Conservation (phyloP, 2,329 filamentous ascomycete genomes). For the Cordyceps javanica region DNA sequence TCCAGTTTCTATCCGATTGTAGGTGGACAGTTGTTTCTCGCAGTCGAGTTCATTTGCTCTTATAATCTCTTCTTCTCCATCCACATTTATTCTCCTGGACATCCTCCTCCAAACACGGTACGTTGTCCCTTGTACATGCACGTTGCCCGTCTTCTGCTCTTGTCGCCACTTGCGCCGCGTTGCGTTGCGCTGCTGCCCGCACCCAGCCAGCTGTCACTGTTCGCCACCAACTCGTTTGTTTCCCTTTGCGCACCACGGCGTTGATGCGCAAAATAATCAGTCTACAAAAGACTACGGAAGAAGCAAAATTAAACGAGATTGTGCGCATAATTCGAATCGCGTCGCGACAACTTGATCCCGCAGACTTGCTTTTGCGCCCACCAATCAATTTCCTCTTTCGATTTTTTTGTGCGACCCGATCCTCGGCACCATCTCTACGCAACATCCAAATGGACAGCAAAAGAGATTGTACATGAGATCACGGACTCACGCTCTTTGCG, state of each 20-base stretch:
- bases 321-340: background rate
- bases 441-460: background rate
- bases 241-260: background rate
- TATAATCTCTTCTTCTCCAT: background rate
- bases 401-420: background rate
- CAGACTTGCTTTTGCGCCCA: background rate
- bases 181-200: conserved; percentile 8
- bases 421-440: background rate
- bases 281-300: background rate
- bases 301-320: background rate
- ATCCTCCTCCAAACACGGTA: conserved; percentile 1
- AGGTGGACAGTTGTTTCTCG: conserved; percentile 10
- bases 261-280: background rate
- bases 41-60: conserved; percentile 4
- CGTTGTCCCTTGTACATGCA: background rate
- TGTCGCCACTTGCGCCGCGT: conserved; percentile 8
- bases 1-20: conserved; percentile 7
- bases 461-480: background rate
- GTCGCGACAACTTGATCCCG: background rate
- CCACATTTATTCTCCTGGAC: background rate
- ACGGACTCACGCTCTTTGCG: background rate
- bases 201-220: background rate
- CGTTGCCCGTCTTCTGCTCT: background rate
- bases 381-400: background rate
- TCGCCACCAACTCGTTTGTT: background rate